phyloP scores from a whole-genome alignment of 2,329 filamentous ascomycete genomes.

The Pseudocercospora fijiensis region DNA sequence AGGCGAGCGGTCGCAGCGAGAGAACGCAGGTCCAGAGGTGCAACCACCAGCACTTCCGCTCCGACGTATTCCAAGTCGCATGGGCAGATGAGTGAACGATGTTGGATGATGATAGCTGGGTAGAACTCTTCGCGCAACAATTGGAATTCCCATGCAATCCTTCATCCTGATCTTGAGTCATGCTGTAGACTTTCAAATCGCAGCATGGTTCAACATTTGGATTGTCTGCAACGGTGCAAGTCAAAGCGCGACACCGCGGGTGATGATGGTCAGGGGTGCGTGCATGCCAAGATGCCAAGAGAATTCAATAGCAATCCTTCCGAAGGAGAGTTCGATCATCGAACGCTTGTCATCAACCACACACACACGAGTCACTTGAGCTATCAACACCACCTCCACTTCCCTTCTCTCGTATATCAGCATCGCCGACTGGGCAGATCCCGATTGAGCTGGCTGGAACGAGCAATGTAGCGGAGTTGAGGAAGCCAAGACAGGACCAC shows the following conservation, averaged over 20 bases:
- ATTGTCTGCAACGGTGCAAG: neutral
- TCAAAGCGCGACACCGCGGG: neutral
- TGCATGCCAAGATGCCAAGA: neutral
- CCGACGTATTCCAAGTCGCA: neutral
- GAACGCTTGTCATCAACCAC: neutral
- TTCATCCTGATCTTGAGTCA: neutral
- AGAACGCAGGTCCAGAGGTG: neutral
- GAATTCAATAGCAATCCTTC: neutral
- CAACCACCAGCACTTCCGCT: neutral
- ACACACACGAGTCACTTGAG: neutral
- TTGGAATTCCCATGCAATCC: neutral
- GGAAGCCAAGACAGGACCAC: neutral
- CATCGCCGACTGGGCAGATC: neutral
- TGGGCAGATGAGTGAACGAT: neutral
- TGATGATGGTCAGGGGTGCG: neutral
- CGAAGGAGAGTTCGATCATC: neutral
- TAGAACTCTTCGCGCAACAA: neutral
- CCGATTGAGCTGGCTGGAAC: neutral
- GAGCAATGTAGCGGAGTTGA: neutral
- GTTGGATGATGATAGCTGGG: neutral
- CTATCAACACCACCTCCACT: neutral
- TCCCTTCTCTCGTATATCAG: neutral
- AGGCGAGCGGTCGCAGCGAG: neutral
- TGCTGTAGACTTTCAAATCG: too few species aligned
- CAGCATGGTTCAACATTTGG: too few species aligned